These are phyloP conservation scores for Emmonsiellopsis sp. DNA, from an alignment of 2,329 filamentous ascomycete genomes.

Conservation along the genomic window DNA sequence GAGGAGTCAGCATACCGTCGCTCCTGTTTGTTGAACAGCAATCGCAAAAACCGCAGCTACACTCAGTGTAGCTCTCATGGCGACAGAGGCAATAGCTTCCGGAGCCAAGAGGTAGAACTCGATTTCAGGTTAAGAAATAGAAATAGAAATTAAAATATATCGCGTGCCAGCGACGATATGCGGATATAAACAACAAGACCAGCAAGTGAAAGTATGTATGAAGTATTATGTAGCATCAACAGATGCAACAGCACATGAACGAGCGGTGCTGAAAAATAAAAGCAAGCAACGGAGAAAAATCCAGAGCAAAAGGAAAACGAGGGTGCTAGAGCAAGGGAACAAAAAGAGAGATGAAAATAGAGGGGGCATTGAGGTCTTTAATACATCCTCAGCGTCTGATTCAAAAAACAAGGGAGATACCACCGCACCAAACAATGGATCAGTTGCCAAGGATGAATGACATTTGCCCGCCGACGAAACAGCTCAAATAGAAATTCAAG, in stretches of 20 bases:
- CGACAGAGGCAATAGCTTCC: slow-evolving; percentile 3
- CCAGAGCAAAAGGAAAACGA: not conserved
- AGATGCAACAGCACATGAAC: not conserved
- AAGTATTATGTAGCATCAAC: slow-evolving; percentile 1
- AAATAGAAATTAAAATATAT: slow-evolving; percentile 5
- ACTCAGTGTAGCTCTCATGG: slow-evolving; percentile 16
- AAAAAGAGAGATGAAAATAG: not conserved
- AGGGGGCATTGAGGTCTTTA: not conserved
- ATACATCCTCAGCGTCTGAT: not conserved
- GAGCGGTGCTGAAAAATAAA: not conserved
- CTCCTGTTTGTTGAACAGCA: slow-evolving; percentile 18
- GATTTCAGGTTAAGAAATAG: slow-evolving; percentile 1
- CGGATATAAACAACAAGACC: not conserved
- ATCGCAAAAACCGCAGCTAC: slow-evolving; percentile 13
- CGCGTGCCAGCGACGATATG: slow-evolving; percentile 12
- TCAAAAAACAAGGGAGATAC: not conserved
- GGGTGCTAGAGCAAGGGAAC: not conserved
- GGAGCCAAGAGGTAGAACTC: not conserved
- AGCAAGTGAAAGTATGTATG: not conserved
- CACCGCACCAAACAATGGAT: not conserved
- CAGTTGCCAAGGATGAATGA: not conserved
- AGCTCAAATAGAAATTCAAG: not conserved
- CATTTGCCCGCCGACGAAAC: not conserved
- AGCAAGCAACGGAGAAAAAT: not conserved
- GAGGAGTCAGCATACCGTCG: slow-evolving; percentile 14